These are phyloP conservation scores for Geosmithia morbida DNA, from an alignment of 2,329 filamentous ascomycete species.

Conservation along the genomic window DNA sequence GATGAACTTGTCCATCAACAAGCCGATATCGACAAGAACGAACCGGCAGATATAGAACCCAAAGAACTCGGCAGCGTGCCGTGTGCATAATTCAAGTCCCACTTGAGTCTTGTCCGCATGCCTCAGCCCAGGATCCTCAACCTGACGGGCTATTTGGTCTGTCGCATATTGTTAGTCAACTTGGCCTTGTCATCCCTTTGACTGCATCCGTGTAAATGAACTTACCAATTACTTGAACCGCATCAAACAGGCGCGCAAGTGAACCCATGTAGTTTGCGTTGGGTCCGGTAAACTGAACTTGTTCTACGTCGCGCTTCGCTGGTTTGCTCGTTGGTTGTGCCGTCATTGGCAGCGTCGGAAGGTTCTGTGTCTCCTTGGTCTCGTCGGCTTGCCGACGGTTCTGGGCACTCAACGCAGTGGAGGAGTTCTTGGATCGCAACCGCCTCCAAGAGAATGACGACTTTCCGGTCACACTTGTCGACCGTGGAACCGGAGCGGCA, in stretches of 20 bases:
- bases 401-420: constrained; percentile 34
- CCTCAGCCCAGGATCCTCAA: constrained; percentile 84
- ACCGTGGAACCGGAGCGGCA: constrained; percentile 29
- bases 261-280: constrained; percentile 86
- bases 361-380: constrained; percentile 25
- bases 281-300: constrained; percentile 63
- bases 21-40: constrained; percentile 68
- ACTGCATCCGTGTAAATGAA: not conserved
- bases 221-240: constrained; percentile 83
- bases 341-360: constrained; percentile 71
- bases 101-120: constrained; percentile 91
- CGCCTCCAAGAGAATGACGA: constrained; percentile 71
- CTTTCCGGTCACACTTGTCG: constrained; percentile 55
- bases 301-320: constrained; percentile 54
- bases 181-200: not conserved
- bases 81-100: constrained; percentile 80
- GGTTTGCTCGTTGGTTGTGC: constrained; percentile 48
- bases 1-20: constrained; percentile 91
- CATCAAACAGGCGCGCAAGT: constrained; percentile 81
- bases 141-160: constrained; percentile 94
- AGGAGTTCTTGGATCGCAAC: constrained; percentile 78
- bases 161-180: constrained; percentile 1
- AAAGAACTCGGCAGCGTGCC: constrained; percentile 95
- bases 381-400: constrained; percentile 7
- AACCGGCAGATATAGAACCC: constrained; percentile 94